These are phyloP conservation scores for Aspergillus viridinutans DNA, from an alignment of 2,329 filamentous ascomycete genomes.

Conservation along the genomic window DNA sequence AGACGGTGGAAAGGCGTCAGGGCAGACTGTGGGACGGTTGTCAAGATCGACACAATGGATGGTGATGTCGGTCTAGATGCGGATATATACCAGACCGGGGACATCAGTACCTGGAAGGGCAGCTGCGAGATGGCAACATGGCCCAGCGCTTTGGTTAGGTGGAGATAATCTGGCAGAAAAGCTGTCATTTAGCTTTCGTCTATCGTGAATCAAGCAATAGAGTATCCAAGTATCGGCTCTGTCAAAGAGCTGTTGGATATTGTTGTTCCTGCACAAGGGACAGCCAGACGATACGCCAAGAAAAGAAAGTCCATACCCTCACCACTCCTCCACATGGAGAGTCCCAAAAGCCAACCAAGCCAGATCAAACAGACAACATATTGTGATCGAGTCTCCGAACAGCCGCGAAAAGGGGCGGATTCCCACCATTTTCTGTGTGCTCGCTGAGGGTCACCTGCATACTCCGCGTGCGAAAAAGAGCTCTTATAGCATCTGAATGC, in stretches of 20 bases:
- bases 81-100: slow-evolving; percentile 33
- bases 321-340: slow-evolving; percentile 50
- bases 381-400: slow-evolving; percentile 49
- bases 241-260: not conserved
- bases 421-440: slow-evolving; percentile 40
- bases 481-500: slow-evolving; percentile 31
- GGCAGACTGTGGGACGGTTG: slow-evolving; percentile 51
- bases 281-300: not conserved
- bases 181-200: not conserved
- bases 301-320: slow-evolving; percentile 43
- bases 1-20: slow-evolving; percentile 57
- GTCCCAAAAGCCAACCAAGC: slow-evolving; percentile 50
- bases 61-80: slow-evolving; percentile 44
- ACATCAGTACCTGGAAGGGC: slow-evolving; percentile 56
- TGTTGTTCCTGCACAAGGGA: not conserved
- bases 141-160: slow-evolving; percentile 60
- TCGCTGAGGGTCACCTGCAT: slow-evolving; percentile 1
- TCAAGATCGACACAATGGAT: slow-evolving; percentile 51
- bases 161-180: slow-evolving; percentile 53
- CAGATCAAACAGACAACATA: slow-evolving; percentile 47
- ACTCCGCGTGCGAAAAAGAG: slow-evolving; percentile 4
- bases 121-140: slow-evolving; percentile 57
- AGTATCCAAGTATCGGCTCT: not conserved
- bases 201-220: not conserved
- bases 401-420: slow-evolving; percentile 40